Evolutionary conservation across 192 early-diverging fungal species (phyloP).

Genomic region (Coemansia sp.): DNA sequence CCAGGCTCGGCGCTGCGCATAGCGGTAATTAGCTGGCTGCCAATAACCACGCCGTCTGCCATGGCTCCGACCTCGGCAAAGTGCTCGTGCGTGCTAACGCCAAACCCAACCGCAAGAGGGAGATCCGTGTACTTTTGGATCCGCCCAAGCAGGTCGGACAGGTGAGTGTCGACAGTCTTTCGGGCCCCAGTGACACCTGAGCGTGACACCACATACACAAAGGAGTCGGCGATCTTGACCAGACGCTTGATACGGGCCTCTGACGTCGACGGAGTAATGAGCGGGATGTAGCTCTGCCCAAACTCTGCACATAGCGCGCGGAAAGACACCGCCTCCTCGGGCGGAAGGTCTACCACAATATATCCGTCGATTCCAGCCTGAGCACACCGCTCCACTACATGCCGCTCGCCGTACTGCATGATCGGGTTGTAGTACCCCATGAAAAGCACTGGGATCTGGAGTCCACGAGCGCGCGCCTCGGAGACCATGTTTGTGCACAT

Average conservation of each 20-base stretch:
- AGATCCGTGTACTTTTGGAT: constrained; percentile 77
- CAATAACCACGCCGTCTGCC: constrained; percentile 96
- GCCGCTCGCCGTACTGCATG: constrained; percentile 88
- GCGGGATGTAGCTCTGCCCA: constrained; percentile 82
- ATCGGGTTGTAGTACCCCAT: constrained; percentile 99
- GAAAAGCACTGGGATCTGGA: constrained; percentile 88
- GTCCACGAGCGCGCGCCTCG: constrained; percentile 76
- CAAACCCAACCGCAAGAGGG: constrained; percentile 96
- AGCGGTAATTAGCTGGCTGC: constrained; percentile 83
- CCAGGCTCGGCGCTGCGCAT: constrained; percentile 60
- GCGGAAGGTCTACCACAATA: constrained; percentile 96
- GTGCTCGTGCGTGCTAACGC: constrained; percentile 87
- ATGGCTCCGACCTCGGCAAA: constrained; percentile 79
- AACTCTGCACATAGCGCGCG: constrained; percentile 68
- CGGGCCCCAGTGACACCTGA: constrained; percentile 93
- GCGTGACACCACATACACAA: constrained; percentile 93
- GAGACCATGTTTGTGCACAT: constrained; percentile 78
- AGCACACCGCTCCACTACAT: constrained; percentile 80
- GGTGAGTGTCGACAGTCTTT: constrained; percentile 61
- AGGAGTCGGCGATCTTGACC: constrained; percentile 80
- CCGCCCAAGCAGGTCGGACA: constrained; percentile 70
- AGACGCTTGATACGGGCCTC: constrained; percentile 78
- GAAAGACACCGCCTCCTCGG: constrained; percentile 91
- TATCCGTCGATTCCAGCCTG: constrained; percentile 89
- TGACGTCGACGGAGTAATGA: constrained; percentile 92